These are phyloP conservation scores for Curvularia spicifera DNA, from an alignment of 2,329 filamentous ascomycete species.

Conservation along the genomic window DNA sequence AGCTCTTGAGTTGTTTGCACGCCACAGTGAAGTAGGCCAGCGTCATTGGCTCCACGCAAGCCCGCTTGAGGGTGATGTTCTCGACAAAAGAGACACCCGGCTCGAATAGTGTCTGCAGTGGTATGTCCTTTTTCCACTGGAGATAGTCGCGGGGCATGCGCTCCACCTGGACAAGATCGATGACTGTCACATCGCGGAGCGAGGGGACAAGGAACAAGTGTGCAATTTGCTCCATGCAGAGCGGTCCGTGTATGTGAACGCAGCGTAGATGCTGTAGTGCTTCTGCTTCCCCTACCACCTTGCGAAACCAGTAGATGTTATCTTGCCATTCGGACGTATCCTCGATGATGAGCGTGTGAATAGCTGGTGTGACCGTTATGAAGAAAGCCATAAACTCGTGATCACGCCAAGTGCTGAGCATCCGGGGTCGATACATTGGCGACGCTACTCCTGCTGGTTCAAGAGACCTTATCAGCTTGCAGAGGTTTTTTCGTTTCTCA, in stretches of 20 bases:
- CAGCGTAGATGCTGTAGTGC: background rate
- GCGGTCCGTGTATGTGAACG: slow-evolving; percentile 11
- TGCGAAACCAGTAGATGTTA: slow-evolving; percentile 7
- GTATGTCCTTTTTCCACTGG: slow-evolving; percentile 7
- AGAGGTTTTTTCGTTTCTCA: background rate
- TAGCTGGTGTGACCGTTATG: slow-evolving; percentile 5
- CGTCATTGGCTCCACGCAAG: slow-evolving; percentile 4
- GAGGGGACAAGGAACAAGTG: slow-evolving; percentile 14
- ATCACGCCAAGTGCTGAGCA: background rate
- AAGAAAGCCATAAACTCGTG: slow-evolving; percentile 9
- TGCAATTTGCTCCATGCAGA: slow-evolving; percentile 11
- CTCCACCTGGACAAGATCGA: slow-evolving; percentile 6
- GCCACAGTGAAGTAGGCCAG: slow-evolving; percentile 8
- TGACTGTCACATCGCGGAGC: slow-evolving; percentile 1
- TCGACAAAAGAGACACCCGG: slow-evolving; percentile 2
- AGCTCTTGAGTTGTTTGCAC: slow-evolving; percentile 9
- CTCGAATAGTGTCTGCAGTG: slow-evolving; percentile 8
- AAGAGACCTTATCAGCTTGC: background rate
- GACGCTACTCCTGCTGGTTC: background rate
- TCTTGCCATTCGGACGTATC: slow-evolving; percentile 8
- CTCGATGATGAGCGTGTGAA: slow-evolving; percentile 7
- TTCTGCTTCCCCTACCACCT: background rate
- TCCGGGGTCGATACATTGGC: background rate
- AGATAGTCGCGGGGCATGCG: background rate
- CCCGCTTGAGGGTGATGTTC: slow-evolving; percentile 11